Evolutionary conservation across 192 early-diverging fungal genomes (phyloP).

Genomic region (Umbelopsis ramanniana): DNA sequence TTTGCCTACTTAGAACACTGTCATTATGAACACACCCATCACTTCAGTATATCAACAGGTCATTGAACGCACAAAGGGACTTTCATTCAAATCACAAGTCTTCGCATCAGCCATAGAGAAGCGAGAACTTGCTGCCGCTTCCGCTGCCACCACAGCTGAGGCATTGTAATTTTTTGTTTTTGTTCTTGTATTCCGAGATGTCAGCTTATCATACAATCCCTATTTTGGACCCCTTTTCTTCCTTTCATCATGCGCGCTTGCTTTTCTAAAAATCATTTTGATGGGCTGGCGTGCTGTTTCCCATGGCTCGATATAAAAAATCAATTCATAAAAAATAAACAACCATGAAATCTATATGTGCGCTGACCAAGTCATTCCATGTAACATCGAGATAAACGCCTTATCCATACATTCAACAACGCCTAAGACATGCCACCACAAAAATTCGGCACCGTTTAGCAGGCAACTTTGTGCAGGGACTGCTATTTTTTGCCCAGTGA

Average conservation of each 20-base stretch:
- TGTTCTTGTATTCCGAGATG: not conserved
- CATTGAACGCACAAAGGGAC: constrained; percentile 91
- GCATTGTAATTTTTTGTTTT: constrained; percentile 14
- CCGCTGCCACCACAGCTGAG: constrained; percentile 23
- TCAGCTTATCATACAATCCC: constrained; percentile 9
- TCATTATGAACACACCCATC: constrained; percentile 89
- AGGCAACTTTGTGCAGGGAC: no score
- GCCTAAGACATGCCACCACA: no score
- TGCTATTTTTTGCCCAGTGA: no score
- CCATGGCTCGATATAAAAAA: not conserved
- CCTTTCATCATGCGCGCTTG: not conserved
- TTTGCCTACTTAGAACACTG: constrained; percentile 67
- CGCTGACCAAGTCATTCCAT: no score
- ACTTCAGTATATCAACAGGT: constrained; percentile 93
- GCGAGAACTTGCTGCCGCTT: constrained; percentile 61
- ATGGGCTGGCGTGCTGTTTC: not conserved
- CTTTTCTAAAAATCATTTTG: not conserved
- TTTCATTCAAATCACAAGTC: constrained; percentile 91
- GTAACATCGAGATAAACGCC: no score
- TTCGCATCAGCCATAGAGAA: constrained; percentile 89
- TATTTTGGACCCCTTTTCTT: constrained; percentile 5
- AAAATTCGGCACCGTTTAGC: no score
- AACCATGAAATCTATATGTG: no score
- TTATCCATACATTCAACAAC: no score
- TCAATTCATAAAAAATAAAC: no score